Conservation (phyloP, 2,329 filamentous ascomycete species). For the Coniochaeta sp. region DNA sequence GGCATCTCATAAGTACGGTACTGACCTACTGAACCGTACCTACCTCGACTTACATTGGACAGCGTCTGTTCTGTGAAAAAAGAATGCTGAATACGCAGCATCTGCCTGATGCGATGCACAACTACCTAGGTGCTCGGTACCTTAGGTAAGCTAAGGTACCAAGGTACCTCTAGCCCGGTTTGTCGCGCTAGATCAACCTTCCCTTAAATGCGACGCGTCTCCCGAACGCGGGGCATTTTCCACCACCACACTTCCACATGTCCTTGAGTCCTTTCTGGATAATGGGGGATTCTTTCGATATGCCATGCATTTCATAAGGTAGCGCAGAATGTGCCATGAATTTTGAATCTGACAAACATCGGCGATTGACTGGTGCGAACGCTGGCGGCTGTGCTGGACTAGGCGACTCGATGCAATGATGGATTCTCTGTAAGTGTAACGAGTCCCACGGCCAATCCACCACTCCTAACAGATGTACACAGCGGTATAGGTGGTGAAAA, state of each 20-base stretch:
- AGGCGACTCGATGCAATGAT: neutral
- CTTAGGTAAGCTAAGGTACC: too few species aligned
- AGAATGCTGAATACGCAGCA: too few species aligned
- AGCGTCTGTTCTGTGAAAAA: too few species aligned
- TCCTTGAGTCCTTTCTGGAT: neutral
- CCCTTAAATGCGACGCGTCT: conserved; percentile 7
- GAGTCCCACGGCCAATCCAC: neutral
- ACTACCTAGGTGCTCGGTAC: too few species aligned
- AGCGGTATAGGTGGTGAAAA: neutral
- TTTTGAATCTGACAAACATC: neutral
- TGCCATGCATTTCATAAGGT: neutral
- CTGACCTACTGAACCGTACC: too few species aligned
- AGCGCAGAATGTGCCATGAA: neutral
- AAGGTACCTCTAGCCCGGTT: too few species aligned
- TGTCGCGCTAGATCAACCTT: conserved; percentile 3
- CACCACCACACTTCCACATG: neutral
- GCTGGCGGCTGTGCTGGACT: neutral
- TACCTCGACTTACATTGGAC: too few species aligned
- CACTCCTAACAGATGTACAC: neutral
- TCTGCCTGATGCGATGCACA: too few species aligned
- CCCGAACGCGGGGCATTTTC: neutral
- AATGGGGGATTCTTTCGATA: neutral
- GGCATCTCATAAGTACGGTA: too few species aligned
- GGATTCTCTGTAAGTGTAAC: neutral
- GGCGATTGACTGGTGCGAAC: neutral